A percentile compares a stretch with the other conserved stretches of the same genome.
phyloP scores from a whole-genome alignment of 164 flowering plant species.

The Berberis vulgaris region DNA sequence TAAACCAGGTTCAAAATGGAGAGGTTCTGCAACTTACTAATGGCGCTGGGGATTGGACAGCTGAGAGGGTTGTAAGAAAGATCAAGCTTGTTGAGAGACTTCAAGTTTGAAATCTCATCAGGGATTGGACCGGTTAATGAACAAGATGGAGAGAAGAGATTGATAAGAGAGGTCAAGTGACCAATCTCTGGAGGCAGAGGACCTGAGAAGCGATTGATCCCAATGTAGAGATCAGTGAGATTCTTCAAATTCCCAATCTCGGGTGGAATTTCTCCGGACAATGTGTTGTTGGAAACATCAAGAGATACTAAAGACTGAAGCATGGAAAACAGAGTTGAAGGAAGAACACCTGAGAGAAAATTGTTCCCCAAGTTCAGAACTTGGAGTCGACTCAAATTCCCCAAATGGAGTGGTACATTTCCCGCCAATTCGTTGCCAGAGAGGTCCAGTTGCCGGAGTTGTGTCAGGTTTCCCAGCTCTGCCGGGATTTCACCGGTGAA shows the following conservation, averaged over 20 bases:
- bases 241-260: conserved; percentile 41
- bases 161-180: conserved; percentile 28
- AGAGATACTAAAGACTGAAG: conserved; percentile 34
- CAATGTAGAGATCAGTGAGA: conserved; percentile 54
- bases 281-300: conserved; percentile 56
- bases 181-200: conserved; percentile 56
- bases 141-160: conserved; percentile 38
- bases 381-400: conserved; percentile 28
- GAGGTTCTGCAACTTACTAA: conserved; percentile 49
- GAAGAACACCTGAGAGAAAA: conserved; percentile 42
- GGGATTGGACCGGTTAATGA: conserved; percentile 60
- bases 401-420: conserved; percentile 29
- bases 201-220: conserved; percentile 53
- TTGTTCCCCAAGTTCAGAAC: conserved; percentile 46
- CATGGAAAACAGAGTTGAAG: conserved; percentile 26
- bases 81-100: conserved; percentile 38
- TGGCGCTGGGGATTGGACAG: conserved; percentile 44
- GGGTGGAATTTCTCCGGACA: conserved; percentile 45
- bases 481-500: conserved; percentile 18
- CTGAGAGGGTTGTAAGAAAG: conserved; percentile 59
- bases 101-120: conserved; percentile 36
- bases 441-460: conserved; percentile 37
- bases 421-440: conserved; percentile 45
- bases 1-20: conserved; percentile 38
- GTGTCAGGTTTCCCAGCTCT: conserved; percentile 34